Evolutionary conservation across 1,139 yeast genomes (phyloP).

Genomic region (Lipomyces yarrowii): DNA sequence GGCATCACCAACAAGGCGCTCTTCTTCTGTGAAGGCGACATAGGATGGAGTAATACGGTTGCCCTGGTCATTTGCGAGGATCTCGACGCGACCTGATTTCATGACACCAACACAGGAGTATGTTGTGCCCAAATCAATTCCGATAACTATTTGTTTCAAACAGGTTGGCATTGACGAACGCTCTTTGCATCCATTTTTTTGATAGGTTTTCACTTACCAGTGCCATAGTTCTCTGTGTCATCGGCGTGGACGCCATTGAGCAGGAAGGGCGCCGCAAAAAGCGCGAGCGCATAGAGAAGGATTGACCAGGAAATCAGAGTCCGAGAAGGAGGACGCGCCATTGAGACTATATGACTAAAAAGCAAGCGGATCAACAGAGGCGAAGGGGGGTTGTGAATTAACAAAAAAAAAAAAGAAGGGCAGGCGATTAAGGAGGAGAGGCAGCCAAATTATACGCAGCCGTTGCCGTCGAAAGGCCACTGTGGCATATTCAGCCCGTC

Average conservation of each 20-base stretch:
- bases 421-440: background rate
- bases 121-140: slow-evolving; percentile 87
- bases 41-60: slow-evolving; percentile 92
- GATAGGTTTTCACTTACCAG: slow-evolving; percentile 40
- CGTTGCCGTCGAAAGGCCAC: slow-evolving; percentile 26
- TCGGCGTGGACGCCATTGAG: slow-evolving; percentile 49
- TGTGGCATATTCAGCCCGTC: slow-evolving; percentile 21
- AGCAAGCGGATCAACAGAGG: background rate
- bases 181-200: background rate
- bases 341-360: slow-evolving; percentile 2
- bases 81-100: slow-evolving; percentile 90
- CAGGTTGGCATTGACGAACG: background rate
- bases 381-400: background rate
- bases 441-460: slow-evolving; percentile 4
- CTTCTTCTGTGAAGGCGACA: slow-evolving; percentile 83
- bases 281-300: slow-evolving; percentile 57
- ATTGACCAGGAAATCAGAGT: slow-evolving; percentile 49
- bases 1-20: slow-evolving; percentile 91
- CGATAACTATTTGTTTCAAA: slow-evolving; percentile 54
- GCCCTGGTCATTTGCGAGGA: slow-evolving; percentile 93
- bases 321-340: slow-evolving; percentile 26
- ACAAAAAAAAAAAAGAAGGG: background rate
- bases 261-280: slow-evolving; percentile 61
- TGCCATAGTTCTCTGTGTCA: slow-evolving; percentile 58
- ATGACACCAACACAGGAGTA: slow-evolving; percentile 94